Base-by-base conservation (phyloP, 2,329 filamentous ascomycete species). In the Rhynchosporium graminicola region DNA sequence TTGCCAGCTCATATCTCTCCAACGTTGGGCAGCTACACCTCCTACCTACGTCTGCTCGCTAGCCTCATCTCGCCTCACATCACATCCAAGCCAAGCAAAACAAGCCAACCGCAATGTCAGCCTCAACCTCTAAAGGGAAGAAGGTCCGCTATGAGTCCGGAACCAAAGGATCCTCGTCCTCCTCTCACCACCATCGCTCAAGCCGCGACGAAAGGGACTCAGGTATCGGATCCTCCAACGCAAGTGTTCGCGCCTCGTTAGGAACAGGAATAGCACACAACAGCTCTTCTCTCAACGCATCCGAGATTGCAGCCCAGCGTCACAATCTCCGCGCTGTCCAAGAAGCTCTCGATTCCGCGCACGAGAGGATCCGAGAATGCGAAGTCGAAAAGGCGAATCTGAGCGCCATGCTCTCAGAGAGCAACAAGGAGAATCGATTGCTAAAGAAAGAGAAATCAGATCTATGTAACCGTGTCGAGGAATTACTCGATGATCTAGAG, bases 331-430 rank as follows among this genome's bases (percentile, higher is more conserved):
- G 48, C 13, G 67, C 66, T 4, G 45, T 70, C 1, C 63, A 65
- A 61, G 68, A 72, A 62, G 71, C 71, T 2, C 67, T 71, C 28
- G 63, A 67, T 48, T 65, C 69, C 9, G 69, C 70, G 20, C 64
- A 71, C 42, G 67, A 67, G 8, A 61, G 52, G 29, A 69, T 71
- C 59, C 48, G 43, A 9, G 28, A 55, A 3, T 59, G 69, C 10
- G 60, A 70, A 33, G 47, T 50, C 6, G 46, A 36, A 8, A 64
- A 64, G 12, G 45, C 43, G 2, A 26, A 64, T 5, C 51, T 71
- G 15, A 61, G 69, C 45, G 51, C 40, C 28, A 10, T 58, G 5
- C 60, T 71, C 10, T 58, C 55, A 4, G 65, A 71, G 2, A 69
- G 67, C 60, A 68, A 71, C 57, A 63, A 64, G 46, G 70, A 71